Base-by-base conservation (phyloP, 2,329 filamentous ascomycete genomes). In the Aspergillus hortae region DNA sequence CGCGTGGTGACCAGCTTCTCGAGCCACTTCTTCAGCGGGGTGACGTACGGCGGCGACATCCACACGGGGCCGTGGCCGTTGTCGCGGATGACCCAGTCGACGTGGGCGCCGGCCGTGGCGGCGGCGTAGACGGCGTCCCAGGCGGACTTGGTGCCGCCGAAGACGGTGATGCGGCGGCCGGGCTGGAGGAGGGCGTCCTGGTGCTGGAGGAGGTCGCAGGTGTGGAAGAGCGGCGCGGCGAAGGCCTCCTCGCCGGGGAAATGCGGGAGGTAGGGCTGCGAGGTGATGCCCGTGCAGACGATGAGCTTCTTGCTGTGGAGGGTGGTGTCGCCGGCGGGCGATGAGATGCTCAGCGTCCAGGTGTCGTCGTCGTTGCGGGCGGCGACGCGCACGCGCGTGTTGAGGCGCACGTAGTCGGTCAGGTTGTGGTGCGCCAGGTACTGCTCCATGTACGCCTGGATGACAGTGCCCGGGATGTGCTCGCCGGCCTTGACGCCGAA, bases 1-100 rank as follows among this genome's bases (percentile, higher is more conserved):
- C 88, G 83, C 0, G 82, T 86, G 30, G 81, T 80, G 4, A 86
- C 78, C 4, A 90, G 77, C 60, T 86, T 83, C 67, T 90, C 87
- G 0, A 89, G 71, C 78, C 82, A 84, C 52, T 78, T 79, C 65
- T 85, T 85, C n/a, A 88, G 63, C 0, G 85, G 85, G 1, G 86
- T 88, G 14, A 89, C 84, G 50, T 82, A 83, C 1, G 80, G 55
- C 4, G 69, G 69, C 6, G 65, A 61, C 68, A 74, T 70, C 71
- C 71, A 74, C 43, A 53, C 54, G 1, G 72, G 72, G 1, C 72
- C 72, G 57, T 73, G 71, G n/a, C 72, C 72, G 10, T 68, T 70
- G 25, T 68, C 64, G 15, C 72, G 67, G 48, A 74, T 73, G 56
- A 74, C 59, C 71, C 67, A 72, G 58, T 74, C 71, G 11, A 77